These are phyloP conservation scores for Amanita rubescens DNA, from an alignment of 768 basidiomycete genomes.

Conservation along the genomic window DNA sequence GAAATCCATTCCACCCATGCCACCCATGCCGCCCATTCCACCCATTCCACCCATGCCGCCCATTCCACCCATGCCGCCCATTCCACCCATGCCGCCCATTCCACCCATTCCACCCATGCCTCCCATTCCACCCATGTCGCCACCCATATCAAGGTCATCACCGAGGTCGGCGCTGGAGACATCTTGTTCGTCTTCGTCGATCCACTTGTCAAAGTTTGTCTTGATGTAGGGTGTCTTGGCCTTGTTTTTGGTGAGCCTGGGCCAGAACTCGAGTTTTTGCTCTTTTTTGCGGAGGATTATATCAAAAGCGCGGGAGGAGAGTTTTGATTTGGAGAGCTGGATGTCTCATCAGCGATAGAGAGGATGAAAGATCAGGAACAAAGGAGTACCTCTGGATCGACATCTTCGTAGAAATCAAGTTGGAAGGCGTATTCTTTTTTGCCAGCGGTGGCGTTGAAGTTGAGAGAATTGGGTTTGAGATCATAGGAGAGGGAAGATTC, in stretches of 20 bases:
- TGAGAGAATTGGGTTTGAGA: slow-evolving; percentile 48
- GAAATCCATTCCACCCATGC: slow-evolving; percentile 53
- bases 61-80: slow-evolving; percentile 49
- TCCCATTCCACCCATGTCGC: slow-evolving; percentile 49
- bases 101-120: slow-evolving; percentile 39
- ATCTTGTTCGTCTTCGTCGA: slow-evolving; percentile 96
- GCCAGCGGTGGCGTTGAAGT: slow-evolving; percentile 60
- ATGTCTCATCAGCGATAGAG: neutral
- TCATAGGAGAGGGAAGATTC: slow-evolving; percentile 49
- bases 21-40: slow-evolving; percentile 51
- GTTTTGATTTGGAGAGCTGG: slow-evolving; percentile 18
- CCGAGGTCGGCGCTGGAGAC: slow-evolving; percentile 37
- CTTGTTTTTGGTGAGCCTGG: slow-evolving; percentile 87
- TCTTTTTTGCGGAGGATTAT: slow-evolving; percentile 80
- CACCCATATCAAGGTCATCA: slow-evolving; percentile 46
- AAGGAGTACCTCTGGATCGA: slow-evolving; percentile 60
- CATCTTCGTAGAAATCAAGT: slow-evolving; percentile 68
- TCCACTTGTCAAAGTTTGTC: slow-evolving; percentile 95
- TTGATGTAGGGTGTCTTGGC: slow-evolving; percentile 75
- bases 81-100: slow-evolving; percentile 52
- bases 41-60: slow-evolving; percentile 38
- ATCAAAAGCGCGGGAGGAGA: slow-evolving; percentile 61
- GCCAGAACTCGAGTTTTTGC: slow-evolving; percentile 76
- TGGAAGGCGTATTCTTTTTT: slow-evolving; percentile 69
- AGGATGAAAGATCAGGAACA: neutral